Percentiles rank a stretch among this genome's conserved stretches.
Evolutionary conservation across 495 filamentous ascomycete genomes (phyloP).

Genomic region (Hypoxylon intermedium): DNA sequence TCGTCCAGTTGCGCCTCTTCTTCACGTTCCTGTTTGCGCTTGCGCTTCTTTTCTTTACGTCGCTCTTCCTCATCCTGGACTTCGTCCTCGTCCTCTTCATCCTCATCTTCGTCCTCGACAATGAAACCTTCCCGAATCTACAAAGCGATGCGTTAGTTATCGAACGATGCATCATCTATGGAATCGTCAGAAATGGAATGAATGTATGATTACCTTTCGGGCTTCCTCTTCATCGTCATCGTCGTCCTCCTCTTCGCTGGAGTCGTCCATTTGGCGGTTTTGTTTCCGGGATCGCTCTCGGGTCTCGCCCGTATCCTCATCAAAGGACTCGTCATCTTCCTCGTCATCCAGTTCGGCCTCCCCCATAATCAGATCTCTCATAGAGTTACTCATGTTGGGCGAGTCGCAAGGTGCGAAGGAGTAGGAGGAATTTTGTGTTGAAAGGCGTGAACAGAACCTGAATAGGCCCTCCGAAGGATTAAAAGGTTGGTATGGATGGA

Average conservation of each 20-base stretch:
- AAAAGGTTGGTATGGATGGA: neutral
- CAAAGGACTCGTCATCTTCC: constrained; percentile 82
- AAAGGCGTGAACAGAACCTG: neutral
- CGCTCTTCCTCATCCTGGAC: constrained; percentile 69
- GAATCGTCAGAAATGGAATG: neutral
- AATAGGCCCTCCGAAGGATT: neutral
- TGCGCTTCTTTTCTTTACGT: constrained; percentile 69
- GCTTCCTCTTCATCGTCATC: constrained; percentile 88
- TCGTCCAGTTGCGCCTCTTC: constrained; percentile 92
- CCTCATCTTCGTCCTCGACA: constrained; percentile 92
- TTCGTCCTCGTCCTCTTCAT: constrained; percentile 80
- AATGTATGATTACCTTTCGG: constrained; percentile 48
- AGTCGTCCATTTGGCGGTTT: constrained; percentile 75
- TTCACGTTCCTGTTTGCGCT: constrained; percentile 73
- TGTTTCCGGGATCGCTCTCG: constrained; percentile 46
- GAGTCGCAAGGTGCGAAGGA: neutral
- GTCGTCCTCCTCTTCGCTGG: constrained; percentile 95
- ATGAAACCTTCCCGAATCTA: constrained; percentile 95
- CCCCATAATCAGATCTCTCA: constrained; percentile 79
- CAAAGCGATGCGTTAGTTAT: constrained; percentile 7
- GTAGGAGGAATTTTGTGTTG: neutral
- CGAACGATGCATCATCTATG: neutral
- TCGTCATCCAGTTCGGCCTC: constrained; percentile 93
- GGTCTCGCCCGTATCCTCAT: constrained; percentile 77
- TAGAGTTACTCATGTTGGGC: constrained; percentile 65